These are phyloP conservation scores for Colletotrichum musae DNA, from an alignment of 2,329 filamentous ascomycete genomes.

Conservation along the genomic window DNA sequence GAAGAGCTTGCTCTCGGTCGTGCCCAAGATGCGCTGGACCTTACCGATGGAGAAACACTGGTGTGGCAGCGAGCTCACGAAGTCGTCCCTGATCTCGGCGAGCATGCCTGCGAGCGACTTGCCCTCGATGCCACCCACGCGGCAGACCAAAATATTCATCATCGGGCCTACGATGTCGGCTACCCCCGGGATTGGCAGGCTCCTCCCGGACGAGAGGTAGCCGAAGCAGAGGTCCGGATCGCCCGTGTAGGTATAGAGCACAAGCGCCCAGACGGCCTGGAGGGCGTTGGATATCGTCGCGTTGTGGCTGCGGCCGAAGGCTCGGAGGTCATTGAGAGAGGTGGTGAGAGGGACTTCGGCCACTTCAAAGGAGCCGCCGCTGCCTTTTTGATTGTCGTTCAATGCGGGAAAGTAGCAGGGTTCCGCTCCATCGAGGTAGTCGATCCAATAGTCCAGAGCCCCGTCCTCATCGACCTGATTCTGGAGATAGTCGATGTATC, in stretches of 20 bases:
- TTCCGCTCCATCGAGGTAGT: slow-evolving; percentile 40
- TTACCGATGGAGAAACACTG: slow-evolving; percentile 37
- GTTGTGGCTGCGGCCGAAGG: slow-evolving; percentile 22
- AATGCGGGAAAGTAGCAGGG: slow-evolving; percentile 43
- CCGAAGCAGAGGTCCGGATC: slow-evolving; percentile 30
- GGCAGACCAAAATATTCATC: slow-evolving; percentile 29
- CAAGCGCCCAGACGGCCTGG: slow-evolving; percentile 31
- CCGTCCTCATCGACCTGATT: slow-evolving; percentile 30
- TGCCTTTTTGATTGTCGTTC: slow-evolving; percentile 22
- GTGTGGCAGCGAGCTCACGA: slow-evolving; percentile 30
- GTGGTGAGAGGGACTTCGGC: slow-evolving; percentile 11
- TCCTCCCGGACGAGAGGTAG: slow-evolving; percentile 31
- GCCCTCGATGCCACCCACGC: background rate
- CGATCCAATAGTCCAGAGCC: slow-evolving; percentile 44
- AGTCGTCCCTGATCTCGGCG: slow-evolving; percentile 14
- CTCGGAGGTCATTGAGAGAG: background rate
- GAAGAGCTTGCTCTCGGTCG: slow-evolving; percentile 31
- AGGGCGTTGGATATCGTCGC: slow-evolving; percentile 13
- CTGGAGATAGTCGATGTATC: slow-evolving; percentile 43
- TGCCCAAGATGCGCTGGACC: slow-evolving; percentile 27
- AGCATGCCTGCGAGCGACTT: slow-evolving; percentile 19
- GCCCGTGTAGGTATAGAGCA: slow-evolving; percentile 22
- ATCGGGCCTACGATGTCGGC: slow-evolving; percentile 35
- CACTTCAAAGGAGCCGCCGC: slow-evolving; percentile 13
- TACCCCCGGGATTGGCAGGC: slow-evolving; percentile 8